Evolutionary conservation across 1,139 yeast species (phyloP).

Genomic region (Saccharomyces hybrid): DNA sequence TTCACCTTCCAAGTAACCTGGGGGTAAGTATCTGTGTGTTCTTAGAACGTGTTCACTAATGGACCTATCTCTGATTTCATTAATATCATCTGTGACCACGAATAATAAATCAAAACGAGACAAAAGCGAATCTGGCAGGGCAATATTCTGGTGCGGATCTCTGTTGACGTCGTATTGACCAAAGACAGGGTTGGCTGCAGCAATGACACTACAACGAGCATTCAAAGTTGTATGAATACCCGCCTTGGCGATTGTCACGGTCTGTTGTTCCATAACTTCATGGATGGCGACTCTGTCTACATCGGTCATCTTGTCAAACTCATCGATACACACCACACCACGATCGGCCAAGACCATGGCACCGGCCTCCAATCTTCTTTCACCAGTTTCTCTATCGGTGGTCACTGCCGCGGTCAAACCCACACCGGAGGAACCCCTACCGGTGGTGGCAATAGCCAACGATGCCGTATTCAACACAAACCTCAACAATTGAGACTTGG

Average conservation of each 20-base stretch:
- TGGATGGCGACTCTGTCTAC: slow-evolving; percentile 96
- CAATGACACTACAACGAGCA: slow-evolving; percentile 95
- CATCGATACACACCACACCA: slow-evolving; percentile 97
- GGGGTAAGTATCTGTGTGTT: slow-evolving; percentile 85
- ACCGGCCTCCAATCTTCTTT: slow-evolving; percentile 94
- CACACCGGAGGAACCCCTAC: slow-evolving; percentile 99
- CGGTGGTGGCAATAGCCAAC: slow-evolving; percentile 95
- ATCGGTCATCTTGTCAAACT: slow-evolving; percentile 96
- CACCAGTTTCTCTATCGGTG: slow-evolving; percentile 94
- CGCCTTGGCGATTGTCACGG: slow-evolving; percentile 96
- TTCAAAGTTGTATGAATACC: slow-evolving; percentile 95
- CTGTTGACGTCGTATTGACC: slow-evolving; percentile 96
- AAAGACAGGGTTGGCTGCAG: slow-evolving; percentile 97
- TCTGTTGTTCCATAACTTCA: slow-evolving; percentile 99
- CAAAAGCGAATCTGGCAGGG: slow-evolving; percentile 89
- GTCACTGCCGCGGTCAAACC: slow-evolving; percentile 99
- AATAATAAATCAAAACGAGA: slow-evolving; percentile 95
- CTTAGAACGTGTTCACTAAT: slow-evolving; percentile 92
- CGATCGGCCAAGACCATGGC: slow-evolving; percentile 98
- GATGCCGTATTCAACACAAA: slow-evolving; percentile 93
- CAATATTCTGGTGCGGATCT: slow-evolving; percentile 95
- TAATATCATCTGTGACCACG: slow-evolving; percentile 92
- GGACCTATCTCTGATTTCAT: slow-evolving; percentile 74
- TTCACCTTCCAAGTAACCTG: slow-evolving; percentile 88
- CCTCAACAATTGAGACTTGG: slow-evolving; percentile 90